Evolutionary conservation across 345 rosid genomes (phyloP).

Genomic region (Aethionema arabicum): DNA sequence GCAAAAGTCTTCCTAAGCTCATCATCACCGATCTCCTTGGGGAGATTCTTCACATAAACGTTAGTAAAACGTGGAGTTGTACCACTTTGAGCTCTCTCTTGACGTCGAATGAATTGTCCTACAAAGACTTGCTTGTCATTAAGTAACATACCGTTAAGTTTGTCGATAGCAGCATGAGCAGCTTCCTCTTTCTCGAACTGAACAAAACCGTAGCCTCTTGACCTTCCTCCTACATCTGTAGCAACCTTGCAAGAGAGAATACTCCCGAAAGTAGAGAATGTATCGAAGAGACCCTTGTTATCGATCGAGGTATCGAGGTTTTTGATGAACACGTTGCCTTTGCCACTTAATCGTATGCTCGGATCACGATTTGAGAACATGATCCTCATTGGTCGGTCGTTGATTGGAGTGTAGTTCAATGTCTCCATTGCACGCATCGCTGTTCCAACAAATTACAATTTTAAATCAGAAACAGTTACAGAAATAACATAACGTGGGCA

Average conservation of each 20-base stretch:
- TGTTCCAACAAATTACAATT: conserved; percentile 24
- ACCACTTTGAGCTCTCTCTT: conserved; percentile 45
- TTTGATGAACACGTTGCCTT: conserved; percentile 72
- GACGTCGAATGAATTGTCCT: conserved; percentile 53
- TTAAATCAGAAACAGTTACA: not conserved
- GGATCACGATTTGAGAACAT: conserved; percentile 80
- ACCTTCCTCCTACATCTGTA: conserved; percentile 43
- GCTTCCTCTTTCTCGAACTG: conserved; percentile 67
- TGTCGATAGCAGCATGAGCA: conserved; percentile 52
- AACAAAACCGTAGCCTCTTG: conserved; percentile 66
- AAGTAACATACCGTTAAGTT: conserved; percentile 62
- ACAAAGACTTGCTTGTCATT: conserved; percentile 67
- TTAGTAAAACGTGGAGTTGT: conserved; percentile 47
- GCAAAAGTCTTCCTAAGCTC: conserved; percentile 60
- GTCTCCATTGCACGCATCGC: conserved; percentile 61
- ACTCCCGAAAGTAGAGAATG: conserved; percentile 53
- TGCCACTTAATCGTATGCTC: conserved; percentile 55
- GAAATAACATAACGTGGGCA: not conserved
- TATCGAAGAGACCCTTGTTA: conserved; percentile 56
- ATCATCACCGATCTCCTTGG: conserved; percentile 53
- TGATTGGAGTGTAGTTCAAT: conserved; percentile 56
- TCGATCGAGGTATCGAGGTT: conserved; percentile 59
- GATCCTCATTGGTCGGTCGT: conserved; percentile 62
- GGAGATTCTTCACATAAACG: conserved; percentile 65
- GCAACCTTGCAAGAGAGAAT: conserved; percentile 74